phyloP scores from a whole-genome alignment of 305 asterid species.

The Euphrasia arctica region DNA sequence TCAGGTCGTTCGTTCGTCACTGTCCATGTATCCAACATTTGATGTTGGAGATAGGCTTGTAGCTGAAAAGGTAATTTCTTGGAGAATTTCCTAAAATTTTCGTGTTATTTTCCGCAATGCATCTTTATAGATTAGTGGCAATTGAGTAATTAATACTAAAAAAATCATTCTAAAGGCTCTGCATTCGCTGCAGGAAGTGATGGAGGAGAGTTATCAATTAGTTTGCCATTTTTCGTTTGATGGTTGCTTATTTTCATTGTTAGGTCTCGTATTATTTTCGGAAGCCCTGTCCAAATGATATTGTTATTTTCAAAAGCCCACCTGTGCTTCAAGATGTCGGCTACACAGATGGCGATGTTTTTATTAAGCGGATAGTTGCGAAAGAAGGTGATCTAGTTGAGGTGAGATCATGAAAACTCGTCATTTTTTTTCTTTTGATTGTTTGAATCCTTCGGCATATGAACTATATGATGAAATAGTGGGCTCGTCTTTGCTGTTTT shows the following conservation, averaged over 20 bases:
- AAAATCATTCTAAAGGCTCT: background rate
- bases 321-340: constrained; percentile 99
- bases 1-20: constrained; percentile 91
- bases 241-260: constrained; percentile 21
- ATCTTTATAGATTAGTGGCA: background rate
- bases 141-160: background rate
- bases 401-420: constrained; percentile 41
- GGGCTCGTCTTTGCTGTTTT: background rate
- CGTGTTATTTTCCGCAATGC: too few relatives aligned
- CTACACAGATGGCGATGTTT: constrained; percentile 92
- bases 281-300: constrained; percentile 89
- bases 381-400: constrained; percentile 95
- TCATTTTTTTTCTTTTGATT: constrained; percentile 1
- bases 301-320: constrained; percentile 91
- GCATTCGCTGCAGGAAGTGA: background rate
- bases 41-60: constrained; percentile 96
- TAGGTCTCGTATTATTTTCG: constrained; percentile 90
- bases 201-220: constrained; percentile 11
- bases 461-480: constrained; percentile 5
- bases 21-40: constrained; percentile 98
- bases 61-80: constrained; percentile 76
- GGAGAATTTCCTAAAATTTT: background rate
- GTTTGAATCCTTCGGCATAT: constrained; percentile 5
- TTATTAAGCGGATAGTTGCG: constrained; percentile 90
- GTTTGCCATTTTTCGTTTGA: background rate